A percentile compares a stretch with the other conserved stretches of the same genome.
Evolutionary conservation across 2,329 filamentous ascomycete species (phyloP).

Genomic region (Bertia moriformis): DNA sequence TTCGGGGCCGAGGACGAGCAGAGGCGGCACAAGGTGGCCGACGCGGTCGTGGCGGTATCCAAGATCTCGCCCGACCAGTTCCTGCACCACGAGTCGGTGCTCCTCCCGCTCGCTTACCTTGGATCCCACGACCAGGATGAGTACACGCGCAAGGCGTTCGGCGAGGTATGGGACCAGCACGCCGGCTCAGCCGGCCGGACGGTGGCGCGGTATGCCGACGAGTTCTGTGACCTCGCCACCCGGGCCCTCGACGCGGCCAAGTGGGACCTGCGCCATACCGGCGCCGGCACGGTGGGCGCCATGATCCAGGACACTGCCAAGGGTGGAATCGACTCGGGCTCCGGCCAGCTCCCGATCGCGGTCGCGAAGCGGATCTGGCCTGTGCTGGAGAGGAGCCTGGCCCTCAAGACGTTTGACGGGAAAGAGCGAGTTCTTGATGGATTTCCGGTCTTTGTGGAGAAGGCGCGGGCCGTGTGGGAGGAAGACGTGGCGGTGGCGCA

Average conservation of each 20-base stretch:
- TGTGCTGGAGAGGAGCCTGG: conserved; percentile 64
- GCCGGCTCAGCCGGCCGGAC: conserved; percentile 65
- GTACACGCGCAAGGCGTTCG: conserved; percentile 65
- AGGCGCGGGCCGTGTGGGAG: conserved; percentile 42
- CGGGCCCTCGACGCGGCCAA: conserved; percentile 62
- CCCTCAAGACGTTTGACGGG: conserved; percentile 80
- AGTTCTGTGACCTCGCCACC: conserved; percentile 60
- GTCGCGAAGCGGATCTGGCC: conserved; percentile 64
- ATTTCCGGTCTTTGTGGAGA: conserved; percentile 64
- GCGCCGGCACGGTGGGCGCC: conserved; percentile 66
- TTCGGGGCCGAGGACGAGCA: conserved; percentile 67
- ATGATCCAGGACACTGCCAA: conserved; percentile 51
- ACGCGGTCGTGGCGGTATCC: conserved; percentile 69
- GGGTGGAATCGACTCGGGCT: conserved; percentile 36
- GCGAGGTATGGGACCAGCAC: conserved; percentile 78
- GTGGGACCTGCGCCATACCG: conserved; percentile 83
- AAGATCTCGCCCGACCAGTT: conserved; percentile 85
- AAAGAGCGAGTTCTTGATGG: conserved; percentile 75
- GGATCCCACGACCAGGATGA: conserved; percentile 74
- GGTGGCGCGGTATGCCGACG: conserved; percentile 68
- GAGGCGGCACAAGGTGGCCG: conserved; percentile 61
- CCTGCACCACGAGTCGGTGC: conserved; percentile 54
- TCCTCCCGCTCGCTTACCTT: conserved; percentile 79
- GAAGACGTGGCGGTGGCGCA: conserved; percentile 35
- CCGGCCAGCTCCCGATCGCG: conserved; percentile 42